These are phyloP conservation scores for Monilinia vaccinii-corymbosi DNA, from an alignment of 2,329 filamentous ascomycete species.

Conservation along the genomic window DNA sequence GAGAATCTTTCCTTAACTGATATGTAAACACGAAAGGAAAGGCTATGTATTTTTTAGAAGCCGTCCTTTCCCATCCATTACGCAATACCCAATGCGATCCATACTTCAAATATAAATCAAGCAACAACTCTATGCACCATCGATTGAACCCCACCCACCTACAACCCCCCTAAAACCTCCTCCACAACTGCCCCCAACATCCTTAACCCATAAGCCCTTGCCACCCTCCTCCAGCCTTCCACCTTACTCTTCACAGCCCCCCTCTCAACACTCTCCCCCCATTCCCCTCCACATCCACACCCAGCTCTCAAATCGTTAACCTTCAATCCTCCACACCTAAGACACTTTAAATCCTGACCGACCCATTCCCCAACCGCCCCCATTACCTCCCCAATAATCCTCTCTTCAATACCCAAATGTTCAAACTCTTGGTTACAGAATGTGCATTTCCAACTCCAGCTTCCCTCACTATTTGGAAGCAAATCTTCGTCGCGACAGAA, in stretches of 20 bases:
- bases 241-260: conserved; percentile 57
- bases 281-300: conserved; percentile 83
- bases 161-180: conserved; percentile 46
- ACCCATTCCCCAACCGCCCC: conserved; percentile 69
- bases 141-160: background rate
- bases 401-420: conserved; percentile 74
- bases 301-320: conserved; percentile 96
- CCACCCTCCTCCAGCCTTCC: conserved; percentile 64
- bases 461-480: conserved; percentile 39
- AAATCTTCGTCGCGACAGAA: conserved; percentile 84
- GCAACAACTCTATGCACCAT: background rate
- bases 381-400: conserved; percentile 68
- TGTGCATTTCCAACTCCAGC: conserved; percentile 60
- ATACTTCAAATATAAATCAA: background rate
- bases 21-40: too few relatives aligned
- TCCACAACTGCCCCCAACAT: conserved; percentile 72
- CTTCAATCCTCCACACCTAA: conserved; percentile 59
- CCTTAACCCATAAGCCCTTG: conserved; percentile 67
- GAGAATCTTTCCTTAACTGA: too few relatives aligned
- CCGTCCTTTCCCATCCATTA: too few relatives aligned
- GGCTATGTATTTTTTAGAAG: too few relatives aligned
- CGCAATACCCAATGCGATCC: background rate
- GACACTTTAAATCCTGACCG: conserved; percentile 82
- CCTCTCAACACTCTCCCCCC: conserved; percentile 62
- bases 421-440: conserved; percentile 71